Evolutionary conservation across 192 early-diverging fungal genomes (phyloP).

Genomic region (Ambispora gerdemannii): DNA sequence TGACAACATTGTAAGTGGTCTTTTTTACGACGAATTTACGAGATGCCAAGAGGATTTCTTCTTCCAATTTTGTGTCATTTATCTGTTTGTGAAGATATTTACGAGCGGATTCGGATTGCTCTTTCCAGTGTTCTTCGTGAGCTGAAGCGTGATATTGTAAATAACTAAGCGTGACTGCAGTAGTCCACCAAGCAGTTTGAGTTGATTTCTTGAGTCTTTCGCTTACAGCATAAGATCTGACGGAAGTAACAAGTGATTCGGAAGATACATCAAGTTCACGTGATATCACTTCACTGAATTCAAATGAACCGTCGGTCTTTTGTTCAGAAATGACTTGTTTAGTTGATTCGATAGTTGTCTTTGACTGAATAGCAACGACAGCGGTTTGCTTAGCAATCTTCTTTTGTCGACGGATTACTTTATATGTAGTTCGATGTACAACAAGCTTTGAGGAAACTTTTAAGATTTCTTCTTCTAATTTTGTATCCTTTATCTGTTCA

Average conservation of each 20-base stretch:
- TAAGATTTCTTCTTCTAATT: constrained; percentile 8
- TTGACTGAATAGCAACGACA: background rate
- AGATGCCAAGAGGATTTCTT: constrained; percentile 2
- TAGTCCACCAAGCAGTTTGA: background rate
- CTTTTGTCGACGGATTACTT: background rate
- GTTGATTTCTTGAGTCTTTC: background rate
- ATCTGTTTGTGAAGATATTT: background rate
- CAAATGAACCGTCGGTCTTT: background rate
- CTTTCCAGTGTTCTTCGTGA: background rate
- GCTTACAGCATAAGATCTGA: background rate
- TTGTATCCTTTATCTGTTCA: background rate
- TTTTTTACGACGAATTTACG: constrained; percentile 13
- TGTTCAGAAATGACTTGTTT: background rate
- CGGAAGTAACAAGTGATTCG: background rate
- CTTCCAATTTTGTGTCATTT: background rate
- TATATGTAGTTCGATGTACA: background rate
- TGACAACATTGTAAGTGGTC: background rate
- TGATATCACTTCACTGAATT: background rate
- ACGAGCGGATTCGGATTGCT: background rate
- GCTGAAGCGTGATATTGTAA: too few species aligned
- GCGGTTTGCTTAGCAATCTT: background rate
- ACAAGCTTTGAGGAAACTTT: background rate
- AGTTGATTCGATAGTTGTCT: background rate
- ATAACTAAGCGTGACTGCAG: background rate
- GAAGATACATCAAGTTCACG: background rate